A percentile compares a stretch with the other conserved stretches of the same genome.
Conservation (phyloP, 768 basidiomycete genomes). For the Russula earlei region DNA sequence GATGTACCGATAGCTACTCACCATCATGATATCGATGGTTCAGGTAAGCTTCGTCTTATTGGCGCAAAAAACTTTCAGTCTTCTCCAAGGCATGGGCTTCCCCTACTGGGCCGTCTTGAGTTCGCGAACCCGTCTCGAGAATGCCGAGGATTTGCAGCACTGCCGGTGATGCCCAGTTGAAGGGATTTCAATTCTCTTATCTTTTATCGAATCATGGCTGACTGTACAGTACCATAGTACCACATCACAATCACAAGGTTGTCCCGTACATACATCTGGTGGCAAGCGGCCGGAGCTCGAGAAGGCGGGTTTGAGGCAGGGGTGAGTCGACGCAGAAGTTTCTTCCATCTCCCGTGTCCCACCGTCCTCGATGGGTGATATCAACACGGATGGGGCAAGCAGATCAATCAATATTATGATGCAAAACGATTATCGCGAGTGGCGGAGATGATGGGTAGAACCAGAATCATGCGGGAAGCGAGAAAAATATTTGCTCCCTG, state of each 20-base stretch:
- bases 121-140: not conserved
- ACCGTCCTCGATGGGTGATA: not conserved
- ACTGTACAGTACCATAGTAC: not conserved
- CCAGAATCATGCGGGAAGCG: too few species aligned
- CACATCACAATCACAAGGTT: too few species aligned
- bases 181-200: too few species aligned
- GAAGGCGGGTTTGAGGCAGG: not conserved
- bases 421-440: not conserved
- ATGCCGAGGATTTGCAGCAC: not conserved
- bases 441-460: not conserved
- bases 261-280: not conserved
- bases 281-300: not conserved
- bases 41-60: not conserved
- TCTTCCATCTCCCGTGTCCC: too few species aligned
- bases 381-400: not conserved
- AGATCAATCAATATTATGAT: not conserved
- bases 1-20: not conserved
- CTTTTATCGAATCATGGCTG: not conserved
- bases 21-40: slow-evolving; percentile 2
- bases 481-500: not conserved
- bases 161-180: not conserved
- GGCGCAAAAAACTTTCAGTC: not conserved
- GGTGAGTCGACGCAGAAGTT: not conserved
- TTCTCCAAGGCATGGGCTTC: not conserved
- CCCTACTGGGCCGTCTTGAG: not conserved